Evolutionary conservation across 352 stramenopile genomes (phyloP).

Genomic region (Pythium brachiatum): DNA sequence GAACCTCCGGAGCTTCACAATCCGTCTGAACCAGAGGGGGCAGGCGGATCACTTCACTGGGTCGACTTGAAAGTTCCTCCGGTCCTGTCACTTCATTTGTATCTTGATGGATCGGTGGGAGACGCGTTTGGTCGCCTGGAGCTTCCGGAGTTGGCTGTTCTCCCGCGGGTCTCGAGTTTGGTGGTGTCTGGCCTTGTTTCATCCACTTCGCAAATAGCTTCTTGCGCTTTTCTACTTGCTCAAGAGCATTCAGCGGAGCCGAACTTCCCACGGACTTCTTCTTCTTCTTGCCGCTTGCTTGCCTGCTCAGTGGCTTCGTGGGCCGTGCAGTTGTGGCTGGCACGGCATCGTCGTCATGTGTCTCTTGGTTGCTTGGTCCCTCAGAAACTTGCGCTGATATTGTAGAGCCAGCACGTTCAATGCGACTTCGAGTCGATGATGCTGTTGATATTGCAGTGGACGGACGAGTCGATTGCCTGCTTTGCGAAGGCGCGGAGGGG

Average conservation of each 20-base stretch:
- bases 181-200: slow-evolving; percentile 18
- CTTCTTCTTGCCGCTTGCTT: slow-evolving; percentile 20
- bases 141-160: too few relatives aligned
- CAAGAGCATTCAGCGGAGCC: slow-evolving; percentile 35
- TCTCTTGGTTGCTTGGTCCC: slow-evolving; percentile 23
- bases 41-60: background rate
- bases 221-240: slow-evolving; percentile 65
- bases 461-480: slow-evolving; percentile 13
- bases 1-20: slow-evolving; percentile 17
- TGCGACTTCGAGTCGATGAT: slow-evolving; percentile 7
- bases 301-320: background rate
- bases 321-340: background rate
- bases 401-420: background rate
- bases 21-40: slow-evolving; percentile 8
- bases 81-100: background rate
- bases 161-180: background rate
- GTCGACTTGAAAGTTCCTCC: background rate
- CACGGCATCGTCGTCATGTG: slow-evolving; percentile 6
- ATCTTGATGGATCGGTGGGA: slow-evolving; percentile 16
- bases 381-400: background rate
- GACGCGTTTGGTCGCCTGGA: background rate
- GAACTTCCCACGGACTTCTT: slow-evolving; percentile 47
- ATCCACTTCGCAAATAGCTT: slow-evolving; percentile 77
- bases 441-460: slow-evolving; percentile 17
- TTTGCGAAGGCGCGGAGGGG: background rate